These are phyloP conservation scores for Aspergillus ustus DNA, from an alignment of 2,329 filamentous ascomycete genomes.

Conservation along the genomic window DNA sequence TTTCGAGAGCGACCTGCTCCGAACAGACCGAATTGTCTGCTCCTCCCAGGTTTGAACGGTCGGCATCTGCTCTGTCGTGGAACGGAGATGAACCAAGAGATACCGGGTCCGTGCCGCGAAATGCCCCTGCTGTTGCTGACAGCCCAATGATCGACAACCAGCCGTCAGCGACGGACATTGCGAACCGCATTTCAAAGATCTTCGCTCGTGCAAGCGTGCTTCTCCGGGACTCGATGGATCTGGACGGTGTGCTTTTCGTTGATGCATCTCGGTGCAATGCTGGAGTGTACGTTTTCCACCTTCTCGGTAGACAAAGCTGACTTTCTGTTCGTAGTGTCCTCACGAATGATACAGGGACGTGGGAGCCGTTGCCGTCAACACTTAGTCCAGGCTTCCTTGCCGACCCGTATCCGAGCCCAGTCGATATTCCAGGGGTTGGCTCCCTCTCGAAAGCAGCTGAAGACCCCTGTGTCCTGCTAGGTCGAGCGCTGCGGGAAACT, in stretches of 20 bases:
- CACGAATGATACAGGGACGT: constrained; percentile 23
- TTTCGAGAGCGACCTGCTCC: constrained; percentile 16
- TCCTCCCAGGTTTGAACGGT: not conserved
- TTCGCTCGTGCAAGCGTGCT: constrained; percentile 52
- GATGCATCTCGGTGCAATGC: constrained; percentile 29
- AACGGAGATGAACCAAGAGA: not conserved
- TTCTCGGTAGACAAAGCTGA: not conserved
- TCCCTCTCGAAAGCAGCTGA: constrained; percentile 21
- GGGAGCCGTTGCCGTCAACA: constrained; percentile 28
- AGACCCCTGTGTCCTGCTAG: constrained; percentile 26
- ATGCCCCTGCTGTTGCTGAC: constrained; percentile 4
- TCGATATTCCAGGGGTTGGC: constrained; percentile 22
- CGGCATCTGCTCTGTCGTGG: not conserved
- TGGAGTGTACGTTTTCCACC: constrained; percentile 26
- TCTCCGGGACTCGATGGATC: constrained; percentile 48
- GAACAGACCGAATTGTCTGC: constrained; percentile 17
- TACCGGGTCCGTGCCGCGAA: not conserved
- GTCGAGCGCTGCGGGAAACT: constrained; percentile 18
- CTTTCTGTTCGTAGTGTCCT: constrained; percentile 19
- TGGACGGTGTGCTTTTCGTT: constrained; percentile 45
- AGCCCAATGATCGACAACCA: not conserved
- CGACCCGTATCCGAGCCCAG: constrained; percentile 19
- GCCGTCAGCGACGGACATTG: constrained; percentile 14
- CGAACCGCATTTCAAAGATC: constrained; percentile 32
- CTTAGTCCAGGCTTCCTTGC: constrained; percentile 22